These are phyloP conservation scores for Mycotypha africana DNA, from an alignment of 371 early-diverging fungal genomes.

Conservation along the genomic window DNA sequence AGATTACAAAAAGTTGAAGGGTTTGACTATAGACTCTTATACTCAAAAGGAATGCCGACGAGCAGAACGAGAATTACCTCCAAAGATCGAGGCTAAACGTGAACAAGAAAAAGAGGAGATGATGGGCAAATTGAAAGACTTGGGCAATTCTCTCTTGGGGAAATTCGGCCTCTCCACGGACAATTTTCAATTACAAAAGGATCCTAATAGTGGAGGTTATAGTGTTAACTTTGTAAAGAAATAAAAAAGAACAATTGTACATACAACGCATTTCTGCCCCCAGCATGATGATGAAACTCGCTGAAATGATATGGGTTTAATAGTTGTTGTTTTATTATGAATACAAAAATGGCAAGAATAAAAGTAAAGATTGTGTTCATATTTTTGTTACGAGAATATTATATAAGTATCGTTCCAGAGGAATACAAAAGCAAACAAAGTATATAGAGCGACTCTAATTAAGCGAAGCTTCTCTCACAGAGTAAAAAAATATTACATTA, in stretches of 20 bases:
- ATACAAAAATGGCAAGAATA: background rate
- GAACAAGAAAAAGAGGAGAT: conserved; percentile 74
- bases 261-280: background rate
- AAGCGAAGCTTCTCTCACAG: too few relatives aligned
- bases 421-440: too few relatives aligned
- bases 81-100: conserved; percentile 34
- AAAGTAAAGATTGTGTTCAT: background rate
- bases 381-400: too few relatives aligned
- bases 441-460: too few relatives aligned
- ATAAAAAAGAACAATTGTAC: conserved; percentile 2
- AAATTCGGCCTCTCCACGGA: conserved; percentile 71
- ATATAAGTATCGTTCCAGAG: too few relatives aligned
- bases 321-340: background rate
- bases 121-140: conserved; percentile 69
- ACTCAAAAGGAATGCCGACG: conserved; percentile 29
- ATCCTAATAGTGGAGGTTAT: conserved; percentile 56
- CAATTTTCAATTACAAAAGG: conserved; percentile 66
- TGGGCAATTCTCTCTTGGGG: conserved; percentile 69
- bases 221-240: conserved; percentile 64
- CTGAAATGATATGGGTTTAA: too few relatives aligned
- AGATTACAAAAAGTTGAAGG: conserved; percentile 39
- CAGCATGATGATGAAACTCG: too few relatives aligned
- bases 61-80: conserved; percentile 37
- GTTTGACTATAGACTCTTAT: conserved; percentile 23
- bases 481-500: too few relatives aligned